These are phyloP conservation scores for Oryza brachyantha DNA, from an alignment of 176 grass and related monocot species.

Conservation along the genomic window DNA sequence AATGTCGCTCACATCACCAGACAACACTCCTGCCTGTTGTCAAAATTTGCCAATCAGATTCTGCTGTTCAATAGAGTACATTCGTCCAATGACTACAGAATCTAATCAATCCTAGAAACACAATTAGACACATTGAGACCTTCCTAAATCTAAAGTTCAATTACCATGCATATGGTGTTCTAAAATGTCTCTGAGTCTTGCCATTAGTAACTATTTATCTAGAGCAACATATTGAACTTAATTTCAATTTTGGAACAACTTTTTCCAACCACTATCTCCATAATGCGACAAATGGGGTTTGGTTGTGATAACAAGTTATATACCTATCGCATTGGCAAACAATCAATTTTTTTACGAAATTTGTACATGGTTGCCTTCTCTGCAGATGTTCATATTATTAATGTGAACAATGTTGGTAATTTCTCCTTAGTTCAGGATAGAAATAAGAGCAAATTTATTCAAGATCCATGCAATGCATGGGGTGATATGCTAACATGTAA, in stretches of 20 bases:
- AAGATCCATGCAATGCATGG: background rate
- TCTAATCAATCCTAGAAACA: background rate
- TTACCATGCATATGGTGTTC: background rate
- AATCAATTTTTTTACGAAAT: background rate
- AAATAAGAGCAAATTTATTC: background rate
- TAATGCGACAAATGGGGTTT: background rate
- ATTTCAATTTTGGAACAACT: background rate
- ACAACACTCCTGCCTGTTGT: slow-evolving; percentile 66
- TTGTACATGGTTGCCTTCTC: background rate
- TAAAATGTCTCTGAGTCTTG: background rate
- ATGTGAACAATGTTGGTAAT: background rate
- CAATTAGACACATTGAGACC: background rate
- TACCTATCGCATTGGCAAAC: background rate
- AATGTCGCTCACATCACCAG: slow-evolving; percentile 77
- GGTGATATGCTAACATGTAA: background rate
- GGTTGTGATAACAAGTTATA: background rate
- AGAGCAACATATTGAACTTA: background rate
- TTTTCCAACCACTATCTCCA: background rate
- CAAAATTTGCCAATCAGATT: slow-evolving; percentile 4
- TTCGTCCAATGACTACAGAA: background rate
- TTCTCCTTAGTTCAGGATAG: background rate
- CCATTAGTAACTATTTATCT: background rate
- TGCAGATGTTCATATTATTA: background rate
- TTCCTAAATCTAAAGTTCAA: background rate
- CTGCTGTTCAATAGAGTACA: background rate